Evolutionary conservation across 164 flowering plant genomes (phyloP).

Genomic region (Cinnamomum micranthum): DNA sequence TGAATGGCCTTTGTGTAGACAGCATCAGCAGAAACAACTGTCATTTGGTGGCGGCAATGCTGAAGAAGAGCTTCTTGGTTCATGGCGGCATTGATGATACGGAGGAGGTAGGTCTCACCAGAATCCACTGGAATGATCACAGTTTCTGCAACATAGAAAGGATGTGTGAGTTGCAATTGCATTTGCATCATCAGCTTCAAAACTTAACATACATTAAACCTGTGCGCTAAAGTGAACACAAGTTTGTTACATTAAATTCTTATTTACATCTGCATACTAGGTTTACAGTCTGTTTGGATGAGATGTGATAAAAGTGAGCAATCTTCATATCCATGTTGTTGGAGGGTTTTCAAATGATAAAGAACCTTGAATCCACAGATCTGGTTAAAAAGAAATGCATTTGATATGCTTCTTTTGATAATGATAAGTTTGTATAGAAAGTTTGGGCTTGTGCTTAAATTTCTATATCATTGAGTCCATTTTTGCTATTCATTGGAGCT

Average conservation of each 20-base stretch:
- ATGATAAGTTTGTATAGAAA: too few species aligned
- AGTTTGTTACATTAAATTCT: background rate
- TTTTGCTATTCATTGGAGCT: too few species aligned
- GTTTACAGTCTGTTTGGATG: background rate
- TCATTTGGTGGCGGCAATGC: constrained; percentile 64
- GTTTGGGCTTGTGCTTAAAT: too few species aligned
- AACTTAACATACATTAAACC: background rate
- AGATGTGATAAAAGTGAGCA: background rate
- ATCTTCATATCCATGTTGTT: too few species aligned
- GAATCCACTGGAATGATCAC: constrained; percentile 47
- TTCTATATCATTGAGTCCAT: too few species aligned
- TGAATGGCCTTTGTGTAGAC: constrained; percentile 64
- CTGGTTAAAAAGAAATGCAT: too few species aligned
- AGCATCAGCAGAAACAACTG: constrained; percentile 75
- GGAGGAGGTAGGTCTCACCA: constrained; percentile 71
- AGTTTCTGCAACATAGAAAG: constrained; percentile 43
- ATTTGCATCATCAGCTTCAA: background rate
- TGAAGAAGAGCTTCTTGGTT: constrained; percentile 68
- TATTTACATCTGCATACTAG: background rate
- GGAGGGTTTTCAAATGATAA: too few species aligned
- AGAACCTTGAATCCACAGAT: too few species aligned
- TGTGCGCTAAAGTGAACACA: background rate
- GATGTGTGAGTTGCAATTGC: background rate
- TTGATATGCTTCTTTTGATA: too few species aligned
- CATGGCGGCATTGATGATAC: constrained; percentile 65